Base-by-base conservation (phyloP, 2,329 filamentous ascomycete species). In the Malbranchea zuffiana region DNA sequence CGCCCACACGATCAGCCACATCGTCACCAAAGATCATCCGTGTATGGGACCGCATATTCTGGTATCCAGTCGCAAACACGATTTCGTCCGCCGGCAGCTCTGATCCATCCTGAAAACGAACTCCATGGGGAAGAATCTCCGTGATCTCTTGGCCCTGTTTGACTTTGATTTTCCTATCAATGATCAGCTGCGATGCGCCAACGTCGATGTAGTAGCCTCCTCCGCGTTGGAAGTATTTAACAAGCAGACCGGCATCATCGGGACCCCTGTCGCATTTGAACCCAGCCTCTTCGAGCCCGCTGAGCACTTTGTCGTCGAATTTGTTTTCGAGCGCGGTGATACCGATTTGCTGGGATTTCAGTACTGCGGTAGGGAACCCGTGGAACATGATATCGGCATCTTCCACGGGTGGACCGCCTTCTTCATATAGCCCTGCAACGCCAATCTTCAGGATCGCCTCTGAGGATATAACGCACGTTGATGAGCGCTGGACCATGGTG, bases 11-110 rank as follows among this genome's bases (percentile, higher is more conserved):
- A 37, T 75, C 69, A 0, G 74, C 76, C 5, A 82, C 61, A n/a
- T 68, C 63, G 17, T 76, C 67, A 0, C 79, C 80, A 37, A 83
- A 67, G 12, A 80, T 70, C 21, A 64, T 62, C 12, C 72, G 59
- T 1, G 77, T 72, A 13, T 72, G 71, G 0, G 72, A 76, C 6
- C 67, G 64, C 77, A 83, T 84, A 50, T 80, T 81, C 43, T 76
- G 68, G 46, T 79, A 82, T 3, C 68, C 75, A 0, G 74, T 79
- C 0, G 75, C 75, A 25, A 78, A 64, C 0, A 82, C 66, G 6
- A 82, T 68, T 43, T 79, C 67, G 44, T 81, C 76, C 0, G 75
- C 74, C n/a, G 72, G 66, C 0, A 80, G 51, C 45, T 67, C 64
- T 0, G 59, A 56, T 0, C 75, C 75, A 41, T 80, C 75, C 0